These are phyloP conservation scores for Hymenoscyphus scutula DNA, from an alignment of 2,329 filamentous ascomycete genomes.

Conservation along the genomic window DNA sequence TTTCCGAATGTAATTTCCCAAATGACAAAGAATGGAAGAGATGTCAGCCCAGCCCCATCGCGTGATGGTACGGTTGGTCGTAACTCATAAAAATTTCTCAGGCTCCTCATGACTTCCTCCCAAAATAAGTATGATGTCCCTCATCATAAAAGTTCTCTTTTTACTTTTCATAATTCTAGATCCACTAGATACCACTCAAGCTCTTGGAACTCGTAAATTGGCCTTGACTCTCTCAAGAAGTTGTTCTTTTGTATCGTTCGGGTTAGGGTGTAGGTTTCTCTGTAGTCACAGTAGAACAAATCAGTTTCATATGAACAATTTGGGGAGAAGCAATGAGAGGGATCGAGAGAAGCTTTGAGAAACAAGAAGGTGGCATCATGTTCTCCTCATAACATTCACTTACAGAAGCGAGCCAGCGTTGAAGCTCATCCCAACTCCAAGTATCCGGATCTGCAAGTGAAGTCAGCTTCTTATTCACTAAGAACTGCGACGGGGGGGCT, in stretches of 20 bases:
- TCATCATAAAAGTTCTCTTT: too few species aligned
- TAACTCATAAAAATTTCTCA: too few species aligned
- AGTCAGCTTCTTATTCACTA: background rate
- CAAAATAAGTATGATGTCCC: too few species aligned
- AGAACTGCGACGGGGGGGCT: too few species aligned
- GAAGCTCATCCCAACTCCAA: conserved; percentile 80
- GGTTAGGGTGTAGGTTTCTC: conserved; percentile 62
- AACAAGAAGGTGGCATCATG: background rate
- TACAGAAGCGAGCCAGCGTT: conserved; percentile 78
- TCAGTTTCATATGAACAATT: background rate
- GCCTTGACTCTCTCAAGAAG: conserved; percentile 67
- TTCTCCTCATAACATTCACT: conserved; percentile 39
- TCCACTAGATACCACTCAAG: conserved; percentile 11
- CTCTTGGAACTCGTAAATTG: conserved; percentile 53
- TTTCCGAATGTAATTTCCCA: too few species aligned
- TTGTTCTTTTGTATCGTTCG: conserved; percentile 59
- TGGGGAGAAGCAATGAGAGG: background rate
- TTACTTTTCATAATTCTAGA: background rate
- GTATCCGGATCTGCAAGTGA: conserved; percentile 52
- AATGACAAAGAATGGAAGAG: too few species aligned
- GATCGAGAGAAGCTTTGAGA: background rate
- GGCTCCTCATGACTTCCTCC: too few species aligned
- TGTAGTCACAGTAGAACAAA: conserved; percentile 35
- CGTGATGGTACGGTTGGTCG: too few species aligned
- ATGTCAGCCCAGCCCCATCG: too few species aligned